A percentile compares a stretch with the other conserved stretches of the same genome.
Conservation (phyloP, 2,329 filamentous ascomycete species). For the Whalleya microplaca region DNA sequence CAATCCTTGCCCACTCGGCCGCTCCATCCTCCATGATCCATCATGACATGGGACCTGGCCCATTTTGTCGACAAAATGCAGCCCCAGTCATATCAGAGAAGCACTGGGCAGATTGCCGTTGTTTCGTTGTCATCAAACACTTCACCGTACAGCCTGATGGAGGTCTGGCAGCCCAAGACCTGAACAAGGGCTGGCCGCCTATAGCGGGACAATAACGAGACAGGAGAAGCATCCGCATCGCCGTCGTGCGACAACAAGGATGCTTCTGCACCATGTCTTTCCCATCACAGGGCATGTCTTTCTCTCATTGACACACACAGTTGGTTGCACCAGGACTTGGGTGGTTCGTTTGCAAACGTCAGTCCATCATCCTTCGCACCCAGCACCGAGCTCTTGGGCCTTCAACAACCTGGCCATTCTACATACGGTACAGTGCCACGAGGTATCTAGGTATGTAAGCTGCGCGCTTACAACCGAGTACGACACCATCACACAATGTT, state of each 20-base stretch:
- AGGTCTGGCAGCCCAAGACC: not conserved
- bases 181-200: not conserved
- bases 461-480: not conserved
- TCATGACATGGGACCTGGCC: not conserved
- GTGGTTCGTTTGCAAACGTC: no score
- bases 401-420: no score
- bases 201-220: constrained; percentile 1
- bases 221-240: not conserved
- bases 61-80: no score
- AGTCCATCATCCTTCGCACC: no score
- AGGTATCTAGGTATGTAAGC: not conserved
- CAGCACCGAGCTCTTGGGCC: no score
- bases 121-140: not conserved
- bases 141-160: not conserved
- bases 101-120: not conserved
- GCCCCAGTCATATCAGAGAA: not conserved
- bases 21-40: not conserved
- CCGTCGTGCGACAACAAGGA: constrained; percentile 2
- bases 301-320: constrained; percentile 3
- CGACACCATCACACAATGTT: not conserved
- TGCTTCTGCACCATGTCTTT: constrained; percentile 4
- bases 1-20: not conserved
- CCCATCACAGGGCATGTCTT: constrained; percentile 2
- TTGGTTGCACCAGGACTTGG: not conserved
- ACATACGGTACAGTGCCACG: not conserved